These are phyloP conservation scores for Penicillium rolfsii DNA, from an alignment of 2,329 filamentous ascomycete species.

Conservation along the genomic window DNA sequence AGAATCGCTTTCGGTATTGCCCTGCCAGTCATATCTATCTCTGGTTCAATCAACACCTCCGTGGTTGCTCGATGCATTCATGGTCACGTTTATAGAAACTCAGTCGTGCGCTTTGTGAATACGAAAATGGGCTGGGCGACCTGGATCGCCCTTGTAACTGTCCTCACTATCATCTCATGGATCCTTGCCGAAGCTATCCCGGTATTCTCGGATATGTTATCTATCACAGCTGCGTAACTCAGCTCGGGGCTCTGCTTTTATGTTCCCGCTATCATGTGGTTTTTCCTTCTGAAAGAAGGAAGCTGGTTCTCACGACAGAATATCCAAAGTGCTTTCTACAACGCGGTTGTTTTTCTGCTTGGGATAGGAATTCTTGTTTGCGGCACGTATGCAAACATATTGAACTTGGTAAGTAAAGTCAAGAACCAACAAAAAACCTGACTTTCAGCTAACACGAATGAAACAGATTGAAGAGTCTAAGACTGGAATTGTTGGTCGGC, in stretches of 20 bases:
- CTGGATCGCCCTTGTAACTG: slow-evolving; percentile 21
- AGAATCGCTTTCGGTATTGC: slow-evolving; percentile 20
- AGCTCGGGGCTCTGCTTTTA: slow-evolving; percentile 21
- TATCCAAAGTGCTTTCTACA: slow-evolving; percentile 17
- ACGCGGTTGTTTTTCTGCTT: slow-evolving; percentile 21
- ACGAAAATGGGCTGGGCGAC: slow-evolving; percentile 24
- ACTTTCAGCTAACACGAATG: background rate
- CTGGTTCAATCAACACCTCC: slow-evolving; percentile 28
- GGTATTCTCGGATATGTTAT: slow-evolving; percentile 26
- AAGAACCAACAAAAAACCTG: too few species aligned
- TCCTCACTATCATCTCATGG: slow-evolving; percentile 25
- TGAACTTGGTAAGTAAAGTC: slow-evolving; percentile 20
- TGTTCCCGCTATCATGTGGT: slow-evolving; percentile 21
- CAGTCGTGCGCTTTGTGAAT: slow-evolving; percentile 23
- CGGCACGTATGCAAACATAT: slow-evolving; percentile 26
- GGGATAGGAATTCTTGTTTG: slow-evolving; percentile 24
- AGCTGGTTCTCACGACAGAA: slow-evolving; percentile 16
- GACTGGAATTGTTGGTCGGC: slow-evolving; percentile 1
- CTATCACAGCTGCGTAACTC: slow-evolving; percentile 19
- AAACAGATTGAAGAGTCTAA: slow-evolving; percentile 4
- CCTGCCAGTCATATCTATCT: slow-evolving; percentile 24
- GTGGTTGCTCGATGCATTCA: slow-evolving; percentile 28
- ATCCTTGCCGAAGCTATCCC: slow-evolving; percentile 28
- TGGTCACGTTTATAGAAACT: slow-evolving; percentile 23
- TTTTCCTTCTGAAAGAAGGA: slow-evolving; percentile 17